Evolutionary conservation across 495 filamentous ascomycete genomes (phyloP).

Genomic region (Aspergillus campestris): DNA sequence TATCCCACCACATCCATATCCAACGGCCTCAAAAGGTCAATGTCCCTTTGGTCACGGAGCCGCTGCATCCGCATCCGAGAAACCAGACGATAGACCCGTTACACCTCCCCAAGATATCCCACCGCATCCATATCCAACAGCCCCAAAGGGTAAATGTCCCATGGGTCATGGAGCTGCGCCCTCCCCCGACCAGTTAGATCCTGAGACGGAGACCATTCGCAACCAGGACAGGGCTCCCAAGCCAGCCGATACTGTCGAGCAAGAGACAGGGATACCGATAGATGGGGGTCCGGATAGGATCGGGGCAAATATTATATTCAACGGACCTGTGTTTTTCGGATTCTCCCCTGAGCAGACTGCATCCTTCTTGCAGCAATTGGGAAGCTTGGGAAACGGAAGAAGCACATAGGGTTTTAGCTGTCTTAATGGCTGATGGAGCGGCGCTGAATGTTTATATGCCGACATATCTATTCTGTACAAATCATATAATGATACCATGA

Average conservation of each 20-base stretch:
- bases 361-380: conserved; percentile 53
- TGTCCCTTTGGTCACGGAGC: conserved; percentile 1
- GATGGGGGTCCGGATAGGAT: background rate
- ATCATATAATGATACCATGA: background rate
- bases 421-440: too few relatives aligned
- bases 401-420: too few relatives aligned
- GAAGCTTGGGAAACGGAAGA: conserved; percentile 3
- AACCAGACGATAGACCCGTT: background rate
- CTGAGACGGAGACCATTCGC: conserved; percentile 13
- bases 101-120: conserved; percentile 1
- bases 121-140: background rate
- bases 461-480: background rate
- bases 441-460: background rate
- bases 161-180: conserved; percentile 5
- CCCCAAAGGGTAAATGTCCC: conserved; percentile 10
- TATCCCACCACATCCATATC: background rate
- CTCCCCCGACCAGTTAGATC: conserved; percentile 7
- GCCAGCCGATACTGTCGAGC: background rate
- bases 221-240: background rate
- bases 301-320: conserved; percentile 62
- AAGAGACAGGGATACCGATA: background rate
- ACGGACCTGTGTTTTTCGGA: conserved; percentile 82
- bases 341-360: conserved; percentile 75
- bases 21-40: conserved; percentile 9
- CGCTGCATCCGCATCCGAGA: too few relatives aligned